Conservation (phyloP, 2,329 filamentous ascomycete species). For the Lachnellula suecica region DNA sequence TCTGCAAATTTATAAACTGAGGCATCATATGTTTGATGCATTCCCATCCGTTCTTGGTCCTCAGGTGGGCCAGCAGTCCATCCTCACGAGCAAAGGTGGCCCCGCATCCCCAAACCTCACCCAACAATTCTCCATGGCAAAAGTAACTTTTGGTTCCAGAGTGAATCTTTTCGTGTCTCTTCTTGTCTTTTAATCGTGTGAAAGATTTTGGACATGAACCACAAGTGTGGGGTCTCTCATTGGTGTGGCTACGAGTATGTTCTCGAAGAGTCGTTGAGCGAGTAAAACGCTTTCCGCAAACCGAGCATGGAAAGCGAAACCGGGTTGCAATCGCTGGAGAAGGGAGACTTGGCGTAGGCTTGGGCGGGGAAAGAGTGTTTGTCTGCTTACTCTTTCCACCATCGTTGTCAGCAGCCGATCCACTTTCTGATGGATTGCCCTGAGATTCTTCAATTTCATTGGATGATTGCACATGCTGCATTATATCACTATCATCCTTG, state of each 20-base stretch:
- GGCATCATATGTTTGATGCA: too few relatives aligned
- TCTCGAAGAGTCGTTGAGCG: slow-evolving; percentile 6
- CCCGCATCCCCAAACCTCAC: slow-evolving; percentile 1
- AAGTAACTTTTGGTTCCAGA: not conserved
- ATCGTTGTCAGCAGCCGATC: too few relatives aligned
- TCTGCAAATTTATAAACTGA: too few relatives aligned
- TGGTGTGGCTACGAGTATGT: slow-evolving; percentile 79
- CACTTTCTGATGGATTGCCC: too few relatives aligned
- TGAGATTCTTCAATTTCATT: too few relatives aligned
- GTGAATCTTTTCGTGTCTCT: slow-evolving; percentile 3
- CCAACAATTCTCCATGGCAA: not conserved
- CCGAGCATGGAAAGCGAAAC: not conserved
- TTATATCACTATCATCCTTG: too few relatives aligned
- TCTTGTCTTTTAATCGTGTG: slow-evolving; percentile 2
- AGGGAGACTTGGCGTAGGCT: too few relatives aligned
- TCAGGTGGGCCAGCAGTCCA: slow-evolving; percentile 2
- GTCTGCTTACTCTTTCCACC: too few relatives aligned
- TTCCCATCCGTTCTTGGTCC: not conserved
- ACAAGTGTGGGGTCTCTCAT: slow-evolving; percentile 76
- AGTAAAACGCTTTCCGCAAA: slow-evolving; percentile 1
- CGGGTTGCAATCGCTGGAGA: not conserved
- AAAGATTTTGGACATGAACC: slow-evolving; percentile 15
- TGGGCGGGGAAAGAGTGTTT: too few relatives aligned
- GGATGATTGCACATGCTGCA: too few relatives aligned
- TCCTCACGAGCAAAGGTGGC: slow-evolving; percentile 3